Percentiles rank a stretch among this genome's conserved stretches.
These are phyloP conservation scores for Syzygium grande DNA, from an alignment of 345 rosid genomes.

Conservation along the genomic window DNA sequence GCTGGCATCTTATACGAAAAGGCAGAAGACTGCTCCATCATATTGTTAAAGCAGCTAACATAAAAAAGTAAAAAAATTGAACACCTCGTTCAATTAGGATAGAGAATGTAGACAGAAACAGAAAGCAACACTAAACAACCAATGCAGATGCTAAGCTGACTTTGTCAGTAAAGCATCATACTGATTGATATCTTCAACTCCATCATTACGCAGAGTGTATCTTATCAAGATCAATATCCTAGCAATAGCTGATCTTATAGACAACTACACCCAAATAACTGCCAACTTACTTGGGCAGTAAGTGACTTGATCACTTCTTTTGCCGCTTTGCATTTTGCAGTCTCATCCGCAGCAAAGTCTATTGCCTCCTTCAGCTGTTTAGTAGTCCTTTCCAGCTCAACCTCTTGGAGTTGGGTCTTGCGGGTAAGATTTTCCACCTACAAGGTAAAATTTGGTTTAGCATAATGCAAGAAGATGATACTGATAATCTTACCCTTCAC, in stretches of 20 bases:
- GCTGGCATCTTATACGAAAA: background rate
- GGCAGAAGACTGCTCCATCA: background rate
- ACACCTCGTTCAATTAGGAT: background rate
- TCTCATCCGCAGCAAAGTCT: constrained; percentile 80
- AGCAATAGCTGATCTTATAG: background rate
- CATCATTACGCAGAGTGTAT: background rate
- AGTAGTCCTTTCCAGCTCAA: constrained; percentile 81
- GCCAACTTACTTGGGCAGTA: constrained; percentile 79
- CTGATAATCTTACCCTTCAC: background rate
- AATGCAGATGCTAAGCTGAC: background rate
- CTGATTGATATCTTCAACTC: background rate
- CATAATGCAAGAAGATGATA: constrained; percentile 3
- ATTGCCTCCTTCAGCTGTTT: constrained; percentile 86
- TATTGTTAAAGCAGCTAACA: background rate
- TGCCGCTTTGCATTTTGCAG: constrained; percentile 92
- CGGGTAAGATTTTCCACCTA: constrained; percentile 87
- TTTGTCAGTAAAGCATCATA: background rate
- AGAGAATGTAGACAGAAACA: background rate
- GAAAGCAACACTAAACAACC: background rate
- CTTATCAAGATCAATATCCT: background rate
- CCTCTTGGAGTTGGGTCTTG: constrained; percentile 80
- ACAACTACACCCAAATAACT: background rate
- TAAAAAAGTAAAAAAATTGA: background rate
- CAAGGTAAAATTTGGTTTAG: constrained; percentile 9
- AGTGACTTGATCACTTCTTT: constrained; percentile 98